A percentile compares a stretch with the other conserved stretches of the same genome.
Evolutionary conservation across 306 rosid genomes (phyloP).

Genomic region (Pyrus bretschneideri): DNA sequence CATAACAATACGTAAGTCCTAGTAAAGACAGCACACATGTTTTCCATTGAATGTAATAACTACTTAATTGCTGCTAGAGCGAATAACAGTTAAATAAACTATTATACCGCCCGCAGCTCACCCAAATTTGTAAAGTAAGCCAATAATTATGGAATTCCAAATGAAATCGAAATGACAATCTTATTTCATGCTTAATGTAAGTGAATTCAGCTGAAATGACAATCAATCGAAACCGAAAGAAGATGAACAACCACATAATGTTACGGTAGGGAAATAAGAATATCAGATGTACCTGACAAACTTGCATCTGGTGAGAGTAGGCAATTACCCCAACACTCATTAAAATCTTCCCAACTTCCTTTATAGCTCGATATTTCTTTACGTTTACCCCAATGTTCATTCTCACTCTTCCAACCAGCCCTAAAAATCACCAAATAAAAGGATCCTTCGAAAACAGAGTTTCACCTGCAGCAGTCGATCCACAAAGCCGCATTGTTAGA

Average conservation of each 20-base stretch:
- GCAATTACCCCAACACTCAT: constrained; percentile 86
- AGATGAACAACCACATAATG: neutral
- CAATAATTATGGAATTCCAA: neutral
- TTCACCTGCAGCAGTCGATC: constrained; percentile 29
- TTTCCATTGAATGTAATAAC: neutral
- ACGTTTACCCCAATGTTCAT: constrained; percentile 69
- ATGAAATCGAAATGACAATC: neutral
- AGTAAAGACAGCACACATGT: neutral
- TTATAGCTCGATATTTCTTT: constrained; percentile 53
- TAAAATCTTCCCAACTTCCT: constrained; percentile 67
- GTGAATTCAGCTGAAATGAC: neutral
- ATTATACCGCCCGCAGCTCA: neutral
- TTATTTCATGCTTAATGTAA: neutral
- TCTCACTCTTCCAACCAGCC: constrained; percentile 48
- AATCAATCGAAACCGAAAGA: neutral
- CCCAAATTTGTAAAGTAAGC: neutral
- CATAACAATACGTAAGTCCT: neutral
- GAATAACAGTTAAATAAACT: neutral
- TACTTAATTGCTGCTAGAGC: neutral
- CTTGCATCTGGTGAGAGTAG: constrained; percentile 80
- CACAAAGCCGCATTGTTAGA: neutral
- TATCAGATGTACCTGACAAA: constrained; percentile 64
- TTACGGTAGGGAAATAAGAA: neutral
- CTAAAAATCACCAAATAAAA: constrained; percentile 19
- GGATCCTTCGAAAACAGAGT: constrained; percentile 16